Conservation (phyloP, 768 basidiomycete genomes). For the Kondoa malvinella region DNA sequence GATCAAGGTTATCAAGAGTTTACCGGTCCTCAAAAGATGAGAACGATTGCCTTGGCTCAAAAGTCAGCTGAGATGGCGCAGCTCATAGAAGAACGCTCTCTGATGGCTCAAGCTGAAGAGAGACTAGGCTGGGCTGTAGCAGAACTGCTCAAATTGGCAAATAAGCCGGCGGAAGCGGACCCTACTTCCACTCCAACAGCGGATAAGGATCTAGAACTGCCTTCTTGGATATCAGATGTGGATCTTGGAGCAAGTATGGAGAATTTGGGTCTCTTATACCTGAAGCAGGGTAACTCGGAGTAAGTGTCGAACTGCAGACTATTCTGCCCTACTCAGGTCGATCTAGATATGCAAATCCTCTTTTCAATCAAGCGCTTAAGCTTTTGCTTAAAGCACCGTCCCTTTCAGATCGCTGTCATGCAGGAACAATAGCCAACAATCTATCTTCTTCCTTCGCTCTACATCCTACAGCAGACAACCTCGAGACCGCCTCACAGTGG, state of each 20-base stretch:
- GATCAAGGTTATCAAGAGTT: not conserved
- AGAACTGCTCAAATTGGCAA: conserved; percentile 3
- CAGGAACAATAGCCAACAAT: conserved; percentile 19
- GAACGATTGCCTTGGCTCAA: conserved; percentile 12
- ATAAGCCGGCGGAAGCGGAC: not conserved
- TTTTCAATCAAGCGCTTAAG: conserved; percentile 22
- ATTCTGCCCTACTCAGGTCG: not conserved
- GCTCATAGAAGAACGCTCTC: not conserved
- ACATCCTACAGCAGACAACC: conserved; percentile 9
- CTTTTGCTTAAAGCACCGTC: conserved; percentile 15
- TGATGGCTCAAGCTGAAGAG: not conserved
- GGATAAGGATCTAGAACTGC: conserved; percentile 19
- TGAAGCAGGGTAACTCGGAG: conserved; percentile 21
- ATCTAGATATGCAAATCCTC: conserved; percentile 20
- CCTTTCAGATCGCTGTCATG: conserved; percentile 17
- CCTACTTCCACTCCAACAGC: not conserved
- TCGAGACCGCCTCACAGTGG: conserved; percentile 18
- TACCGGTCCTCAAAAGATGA: conserved; percentile 4
- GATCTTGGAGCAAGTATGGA: conserved; percentile 22
- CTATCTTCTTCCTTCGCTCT: conserved; percentile 21
- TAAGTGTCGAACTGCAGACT: conserved; percentile 1
- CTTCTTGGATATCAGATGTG: conserved; percentile 19
- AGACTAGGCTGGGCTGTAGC: not conserved
- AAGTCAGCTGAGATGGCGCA: conserved; percentile 12
- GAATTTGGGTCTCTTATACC: conserved; percentile 20